phyloP scores from a whole-genome alignment of 2,329 filamentous ascomycete species.

The Fusarium kyushuense region DNA sequence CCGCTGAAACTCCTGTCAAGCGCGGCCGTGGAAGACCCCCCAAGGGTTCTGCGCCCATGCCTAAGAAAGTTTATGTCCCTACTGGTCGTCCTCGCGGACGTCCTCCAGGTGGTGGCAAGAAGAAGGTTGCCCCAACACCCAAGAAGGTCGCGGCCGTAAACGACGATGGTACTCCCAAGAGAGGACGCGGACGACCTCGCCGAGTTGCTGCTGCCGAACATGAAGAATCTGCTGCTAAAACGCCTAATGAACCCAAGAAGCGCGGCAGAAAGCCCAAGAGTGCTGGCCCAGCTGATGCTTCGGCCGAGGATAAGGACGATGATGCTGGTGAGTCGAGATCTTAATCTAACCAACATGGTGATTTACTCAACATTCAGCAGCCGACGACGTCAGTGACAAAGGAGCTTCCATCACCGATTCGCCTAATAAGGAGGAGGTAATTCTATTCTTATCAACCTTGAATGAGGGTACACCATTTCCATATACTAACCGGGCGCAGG shows the following conservation, averaged over 20 bases:
- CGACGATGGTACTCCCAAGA: constrained; percentile 28
- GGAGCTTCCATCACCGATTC: constrained; percentile 20
- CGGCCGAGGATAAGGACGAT: constrained; percentile 11
- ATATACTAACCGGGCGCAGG: constrained; percentile 49
- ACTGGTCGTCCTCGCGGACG: constrained; percentile 62
- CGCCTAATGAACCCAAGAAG: constrained; percentile 41
- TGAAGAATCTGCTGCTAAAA: constrained; percentile 24
- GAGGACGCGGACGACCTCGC: constrained; percentile 48
- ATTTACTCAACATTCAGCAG: constrained; percentile 25
- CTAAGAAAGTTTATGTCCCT: constrained; percentile 51
- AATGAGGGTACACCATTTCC: constrained; percentile 45
- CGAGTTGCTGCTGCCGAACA: constrained; percentile 40
- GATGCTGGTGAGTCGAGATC: constrained; percentile 8
- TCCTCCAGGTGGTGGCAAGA: constrained; percentile 57
- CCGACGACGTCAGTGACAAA: constrained; percentile 31
- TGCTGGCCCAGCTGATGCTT: constrained; percentile 24
- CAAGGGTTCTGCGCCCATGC: constrained; percentile 48
- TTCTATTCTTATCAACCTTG: constrained; percentile 41
- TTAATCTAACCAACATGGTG: background rate
- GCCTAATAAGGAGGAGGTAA: constrained; percentile 47
- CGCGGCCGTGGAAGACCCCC: constrained; percentile 57
- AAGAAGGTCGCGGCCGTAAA: constrained; percentile 13
- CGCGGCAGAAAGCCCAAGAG: constrained; percentile 50
- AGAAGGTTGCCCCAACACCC: constrained; percentile 24
- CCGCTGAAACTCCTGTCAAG: constrained; percentile 55